Base-by-base conservation (phyloP, 2,329 filamentous ascomycete species). In the Aspergillus sojae region DNA sequence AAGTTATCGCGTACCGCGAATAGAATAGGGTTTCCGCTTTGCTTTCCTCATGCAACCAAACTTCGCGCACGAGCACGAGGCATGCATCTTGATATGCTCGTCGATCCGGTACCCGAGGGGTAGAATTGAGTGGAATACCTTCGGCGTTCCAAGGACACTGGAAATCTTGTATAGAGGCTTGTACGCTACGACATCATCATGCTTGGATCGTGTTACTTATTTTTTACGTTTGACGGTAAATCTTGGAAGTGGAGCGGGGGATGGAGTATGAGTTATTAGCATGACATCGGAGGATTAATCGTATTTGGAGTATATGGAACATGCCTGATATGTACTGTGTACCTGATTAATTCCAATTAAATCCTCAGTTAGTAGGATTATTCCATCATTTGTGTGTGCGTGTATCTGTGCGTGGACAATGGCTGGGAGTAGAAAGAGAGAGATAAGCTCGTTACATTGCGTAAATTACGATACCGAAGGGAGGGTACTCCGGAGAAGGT, bases 1-100 rank as follows among this genome's bases (percentile, higher is more conserved):
- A 61, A 60, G 57, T 61, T 67, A 52, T 68, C 65, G 67, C 63
- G 53, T 61, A 62, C 65, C 64, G 63, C 48, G 54, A 62, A 48
- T 57, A n/a, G 28, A 52, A 57, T 48, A 58, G 30, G 62, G 57
- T 61, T 62, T 36, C 50, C 28, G 28, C 56, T 46, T 54, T 57
- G 52, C 57, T 54, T 57, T 55, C 34, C 36, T 46, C 30, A 45
- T 46, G 48, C 39, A 46, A 54, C 32, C 61, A 56, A 55, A 52
- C 61, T 57, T 48, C 39, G 62, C 41, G 63, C 65, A 67, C 65
- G 65, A 57, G 65, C 64, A 57, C 58, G 34, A 62, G 59, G 63
- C 12, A 58, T 57, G 53, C 26, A 34, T 53, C 60, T 59, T 67
- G 65, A 67, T 67, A 67, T 65, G 65, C 43, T 60, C 56, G 23